Conservation (phyloP, 2,329 filamentous ascomycete species). For the Thielaviopsis punctulata region DNA sequence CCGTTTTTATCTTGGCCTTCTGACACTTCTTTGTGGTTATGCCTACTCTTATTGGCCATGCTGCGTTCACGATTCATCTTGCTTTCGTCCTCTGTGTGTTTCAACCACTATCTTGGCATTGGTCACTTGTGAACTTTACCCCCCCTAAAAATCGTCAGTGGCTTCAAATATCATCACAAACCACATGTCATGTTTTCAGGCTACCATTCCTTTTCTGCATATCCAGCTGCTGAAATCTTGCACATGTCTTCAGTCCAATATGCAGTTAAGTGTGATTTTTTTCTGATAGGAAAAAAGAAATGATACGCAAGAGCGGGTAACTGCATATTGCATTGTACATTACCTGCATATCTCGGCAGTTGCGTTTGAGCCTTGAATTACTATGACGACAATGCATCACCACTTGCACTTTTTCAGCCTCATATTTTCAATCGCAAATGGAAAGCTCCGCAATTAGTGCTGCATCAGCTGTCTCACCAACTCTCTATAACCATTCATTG, state of each 20-base stretch:
- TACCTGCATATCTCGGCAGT: not conserved
- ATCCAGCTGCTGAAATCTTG: no score
- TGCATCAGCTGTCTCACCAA: not conserved
- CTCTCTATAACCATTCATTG: not conserved
- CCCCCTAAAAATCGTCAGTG: not conserved
- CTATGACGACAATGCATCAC: not conserved
- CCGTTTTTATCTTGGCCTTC: not conserved
- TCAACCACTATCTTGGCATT: not conserved
- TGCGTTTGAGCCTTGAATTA: not conserved
- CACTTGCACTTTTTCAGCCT: not conserved
- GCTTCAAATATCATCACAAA: not conserved
- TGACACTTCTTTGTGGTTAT: not conserved
- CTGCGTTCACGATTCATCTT: not conserved
- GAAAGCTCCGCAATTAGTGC: not conserved
- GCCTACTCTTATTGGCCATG: not conserved
- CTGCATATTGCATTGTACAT: not conserved
- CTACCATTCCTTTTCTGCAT: no score
- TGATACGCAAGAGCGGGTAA: constrained; percentile 2
- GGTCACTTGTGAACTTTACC: no score
- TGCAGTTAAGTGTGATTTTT: no score
- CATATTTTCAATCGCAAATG: not conserved
- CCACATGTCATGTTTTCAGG: not conserved
- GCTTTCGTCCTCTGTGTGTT: not conserved
- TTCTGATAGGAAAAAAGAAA: no score
- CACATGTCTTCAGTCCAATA: no score